phyloP scores from a whole-genome alignment of 2,329 filamentous ascomycete species.

The Colletotrichum lini region DNA sequence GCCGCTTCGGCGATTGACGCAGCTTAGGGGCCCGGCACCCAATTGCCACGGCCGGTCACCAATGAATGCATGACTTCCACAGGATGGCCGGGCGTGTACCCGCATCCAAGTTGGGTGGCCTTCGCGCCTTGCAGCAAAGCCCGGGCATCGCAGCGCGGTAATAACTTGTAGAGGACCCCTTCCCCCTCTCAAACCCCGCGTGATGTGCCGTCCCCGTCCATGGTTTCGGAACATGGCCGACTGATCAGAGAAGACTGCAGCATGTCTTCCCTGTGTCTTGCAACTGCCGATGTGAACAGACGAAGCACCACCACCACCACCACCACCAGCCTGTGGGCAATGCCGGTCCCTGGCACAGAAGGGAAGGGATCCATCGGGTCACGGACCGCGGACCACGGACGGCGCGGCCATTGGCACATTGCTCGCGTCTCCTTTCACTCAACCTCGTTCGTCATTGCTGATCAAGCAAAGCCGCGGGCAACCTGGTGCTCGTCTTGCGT shows the following conservation, averaged over 20 bases:
- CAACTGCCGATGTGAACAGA: slow-evolving; percentile 21
- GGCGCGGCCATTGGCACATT: slow-evolving; percentile 17
- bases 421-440: slow-evolving; percentile 12
- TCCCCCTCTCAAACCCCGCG: too few relatives aligned
- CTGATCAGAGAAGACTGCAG: neutral
- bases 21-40: neutral
- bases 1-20: neutral
- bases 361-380: too few relatives aligned
- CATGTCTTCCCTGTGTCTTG: neutral
- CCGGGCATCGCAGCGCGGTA: neutral
- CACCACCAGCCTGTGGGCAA: too few relatives aligned
- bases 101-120: neutral
- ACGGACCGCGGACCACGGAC: slow-evolving; percentile 9
- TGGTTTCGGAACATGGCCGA: neutral
- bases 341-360: too few relatives aligned
- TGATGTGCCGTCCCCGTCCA: too few relatives aligned
- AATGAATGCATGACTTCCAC: neutral
- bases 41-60: neutral
- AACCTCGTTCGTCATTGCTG: slow-evolving; percentile 13
- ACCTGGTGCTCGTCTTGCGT: neutral
- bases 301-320: too few relatives aligned
- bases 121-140: neutral
- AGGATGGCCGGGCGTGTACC: neutral
- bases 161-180: too few relatives aligned
- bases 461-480: slow-evolving; percentile 21